A percentile compares a stretch with the other conserved stretches of the same genome.
phyloP scores from a whole-genome alignment of 1,139 yeast genomes.

The Lodderomyces metapsilosis region DNA sequence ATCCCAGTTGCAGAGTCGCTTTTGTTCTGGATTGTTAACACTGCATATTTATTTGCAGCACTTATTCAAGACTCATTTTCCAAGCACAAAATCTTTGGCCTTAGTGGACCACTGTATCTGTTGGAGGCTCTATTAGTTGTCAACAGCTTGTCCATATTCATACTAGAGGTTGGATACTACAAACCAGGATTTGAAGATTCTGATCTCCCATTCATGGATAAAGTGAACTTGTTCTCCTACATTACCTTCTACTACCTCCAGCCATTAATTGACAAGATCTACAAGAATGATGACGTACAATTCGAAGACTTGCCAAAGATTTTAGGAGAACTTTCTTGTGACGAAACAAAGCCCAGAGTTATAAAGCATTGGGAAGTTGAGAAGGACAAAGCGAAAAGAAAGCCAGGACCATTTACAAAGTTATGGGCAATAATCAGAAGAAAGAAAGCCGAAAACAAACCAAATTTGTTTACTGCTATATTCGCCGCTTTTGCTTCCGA shows the following conservation, averaged over 20 bases:
- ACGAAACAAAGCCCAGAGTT: slow-evolving; percentile 11
- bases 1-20: slow-evolving; percentile 28
- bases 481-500: slow-evolving; percentile 11
- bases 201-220: slow-evolving; percentile 26
- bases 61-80: slow-evolving; percentile 32
- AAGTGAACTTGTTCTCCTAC: slow-evolving; percentile 20
- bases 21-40: slow-evolving; percentile 29
- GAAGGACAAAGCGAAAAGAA: slow-evolving; percentile 7
- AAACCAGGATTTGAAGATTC: slow-evolving; percentile 44
- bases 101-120: slow-evolving; percentile 15
- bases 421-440: slow-evolving; percentile 11
- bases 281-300: slow-evolving; percentile 21
- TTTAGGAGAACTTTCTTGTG: slow-evolving; percentile 14
- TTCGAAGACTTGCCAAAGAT: slow-evolving; percentile 22
- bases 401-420: slow-evolving; percentile 7
- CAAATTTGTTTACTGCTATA: slow-evolving; percentile 13
- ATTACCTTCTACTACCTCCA: slow-evolving; percentile 27
- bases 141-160: slow-evolving; percentile 33
- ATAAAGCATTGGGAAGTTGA: slow-evolving; percentile 11
- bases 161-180: slow-evolving; percentile 38
- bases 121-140: slow-evolving; percentile 20
- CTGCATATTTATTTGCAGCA: slow-evolving; percentile 19
- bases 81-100: slow-evolving; percentile 26
- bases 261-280: slow-evolving; percentile 23
- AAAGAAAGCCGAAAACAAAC: slow-evolving; percentile 11